phyloP scores from a whole-genome alignment of 169 alveolate species.

The Hepatocystis sp. region DNA sequence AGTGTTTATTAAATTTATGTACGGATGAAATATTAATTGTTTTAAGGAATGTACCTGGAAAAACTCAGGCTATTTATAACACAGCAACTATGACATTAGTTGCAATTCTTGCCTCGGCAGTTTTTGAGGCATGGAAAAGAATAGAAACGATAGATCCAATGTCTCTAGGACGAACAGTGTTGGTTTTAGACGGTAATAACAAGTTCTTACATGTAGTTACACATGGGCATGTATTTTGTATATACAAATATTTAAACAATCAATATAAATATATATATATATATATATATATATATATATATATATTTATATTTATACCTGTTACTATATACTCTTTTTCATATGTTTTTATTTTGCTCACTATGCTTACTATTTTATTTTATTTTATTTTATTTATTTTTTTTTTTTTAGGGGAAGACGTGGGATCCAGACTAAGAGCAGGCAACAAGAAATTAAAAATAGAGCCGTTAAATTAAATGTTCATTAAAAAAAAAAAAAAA shows the following conservation, averaged over 20 bases:
- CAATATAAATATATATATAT: too few species aligned
- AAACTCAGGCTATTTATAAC: conserved; percentile 88
- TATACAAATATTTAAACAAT: too few species aligned
- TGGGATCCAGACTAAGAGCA: conserved; percentile 90
- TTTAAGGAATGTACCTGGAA: conserved; percentile 90
- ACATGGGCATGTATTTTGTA: too few species aligned
- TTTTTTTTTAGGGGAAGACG: conserved; percentile 84
- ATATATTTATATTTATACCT: too few species aligned
- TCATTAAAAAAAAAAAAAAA: background rate
- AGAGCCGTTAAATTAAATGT: conserved; percentile 86
- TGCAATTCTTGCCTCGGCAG: conserved; percentile 89
- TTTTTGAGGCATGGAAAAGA: conserved; percentile 91
- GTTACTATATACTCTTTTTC: too few species aligned
- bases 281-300: too few species aligned
- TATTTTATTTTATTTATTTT: background rate
- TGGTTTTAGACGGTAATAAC: conserved; percentile 85
- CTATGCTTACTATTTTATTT: background rate
- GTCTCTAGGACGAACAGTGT: conserved; percentile 87
- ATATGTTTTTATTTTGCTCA: background rate
- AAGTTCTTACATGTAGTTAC: too few species aligned
- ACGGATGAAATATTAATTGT: conserved; percentile 85
- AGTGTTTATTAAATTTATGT: conserved; percentile 84
- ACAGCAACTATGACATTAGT: conserved; percentile 88
- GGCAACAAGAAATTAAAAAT: conserved; percentile 89
- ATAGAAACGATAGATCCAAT: conserved; percentile 87